Conservation (phyloP, 345 rosid species). For the Eucalyptus globulus region DNA sequence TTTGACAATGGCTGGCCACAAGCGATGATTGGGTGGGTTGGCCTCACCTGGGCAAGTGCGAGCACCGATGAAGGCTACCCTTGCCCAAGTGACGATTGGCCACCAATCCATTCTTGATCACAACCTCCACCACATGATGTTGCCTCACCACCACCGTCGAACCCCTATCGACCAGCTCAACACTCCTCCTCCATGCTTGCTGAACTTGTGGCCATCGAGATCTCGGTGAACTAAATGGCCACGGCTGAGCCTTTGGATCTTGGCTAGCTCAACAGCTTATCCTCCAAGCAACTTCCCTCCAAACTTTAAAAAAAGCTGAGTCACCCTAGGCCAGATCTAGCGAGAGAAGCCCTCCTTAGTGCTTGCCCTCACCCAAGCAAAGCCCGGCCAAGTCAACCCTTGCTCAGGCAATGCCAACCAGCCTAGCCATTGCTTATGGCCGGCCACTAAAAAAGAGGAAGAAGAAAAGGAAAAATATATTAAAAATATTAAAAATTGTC, state of each 20-base stretch:
- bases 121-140: neutral
- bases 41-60: accelerated
- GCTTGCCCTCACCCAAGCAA: neutral
- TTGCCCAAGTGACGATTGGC: neutral
- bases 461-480: neutral
- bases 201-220: neutral
- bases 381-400: neutral
- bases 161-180: neutral
- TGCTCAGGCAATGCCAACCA: neutral
- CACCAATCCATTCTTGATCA: neutral
- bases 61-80: neutral
- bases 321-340: neutral
- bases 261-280: neutral
- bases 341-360: neutral
- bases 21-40: neutral
- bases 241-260: neutral
- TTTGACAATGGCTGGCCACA: neutral
- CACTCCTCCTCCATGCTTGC: neutral
- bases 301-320: neutral
- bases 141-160: accelerated
- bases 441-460: neutral
- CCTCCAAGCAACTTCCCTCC: neutral
- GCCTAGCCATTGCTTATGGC: neutral
- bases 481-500: neutral
- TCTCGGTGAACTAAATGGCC: neutral